A percentile compares a stretch with the other conserved stretches of the same genome.
These are phyloP conservation scores for Daucus carota DNA, from an alignment of 129 eudicot species.

Conservation along the genomic window DH1_v3.0 NC_030386.2:29392001-29392500, in stretches of 20 bases:
- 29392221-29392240: slow-evolving; percentile 19
- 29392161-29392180: no score
- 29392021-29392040: no score
- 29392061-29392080: no score
- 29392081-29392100: neutral
- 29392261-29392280: neutral
- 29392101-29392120: neutral
- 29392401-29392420: slow-evolving; percentile 15
- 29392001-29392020: no score
- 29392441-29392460: slow-evolving; percentile 55
- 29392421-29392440: slow-evolving; percentile 10
- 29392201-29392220: slow-evolving; percentile 2
- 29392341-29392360: slow-evolving; percentile 19
- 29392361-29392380: slow-evolving; percentile 32
- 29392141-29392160: no score
- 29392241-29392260: slow-evolving; percentile 8
- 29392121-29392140: neutral
- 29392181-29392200: neutral
- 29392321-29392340: slow-evolving; percentile 8
- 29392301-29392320: neutral
- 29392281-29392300: slow-evolving; percentile 4
- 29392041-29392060: neutral
- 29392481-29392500: slow-evolving; percentile 29
- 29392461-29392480: slow-evolving; percentile 31
- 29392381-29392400: slow-evolving; percentile 5